Conservation (phyloP, 371 early-diverging fungal genomes). For the Sporodiniella umbellata region DNA sequence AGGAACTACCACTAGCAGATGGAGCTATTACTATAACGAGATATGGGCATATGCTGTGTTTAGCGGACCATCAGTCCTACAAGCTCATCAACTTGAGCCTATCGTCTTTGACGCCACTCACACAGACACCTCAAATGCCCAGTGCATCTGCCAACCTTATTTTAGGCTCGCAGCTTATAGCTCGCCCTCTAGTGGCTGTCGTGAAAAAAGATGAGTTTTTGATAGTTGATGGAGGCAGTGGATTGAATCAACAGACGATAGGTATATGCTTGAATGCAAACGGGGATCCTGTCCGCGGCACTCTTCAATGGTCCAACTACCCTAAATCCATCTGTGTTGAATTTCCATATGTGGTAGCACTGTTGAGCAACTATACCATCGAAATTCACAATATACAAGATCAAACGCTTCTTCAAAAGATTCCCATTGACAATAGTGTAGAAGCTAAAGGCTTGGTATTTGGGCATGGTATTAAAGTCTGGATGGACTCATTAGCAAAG, state of each 20-base stretch:
- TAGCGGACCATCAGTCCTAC: constrained; percentile 66
- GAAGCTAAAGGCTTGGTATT: constrained; percentile 52
- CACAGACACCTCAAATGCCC: constrained; percentile 54
- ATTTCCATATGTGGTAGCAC: constrained; percentile 73
- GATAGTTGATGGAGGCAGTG: constrained; percentile 59
- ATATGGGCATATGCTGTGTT: constrained; percentile 53
- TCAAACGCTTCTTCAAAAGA: constrained; percentile 61
- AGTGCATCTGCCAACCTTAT: constrained; percentile 30
- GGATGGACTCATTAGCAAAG: constrained; percentile 37
- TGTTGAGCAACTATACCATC: constrained; percentile 64
- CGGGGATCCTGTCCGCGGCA: constrained; percentile 79
- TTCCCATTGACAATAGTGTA: constrained; percentile 44
- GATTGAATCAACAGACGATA: constrained; percentile 51
- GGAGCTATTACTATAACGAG: constrained; percentile 58
- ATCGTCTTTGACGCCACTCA: constrained; percentile 50
- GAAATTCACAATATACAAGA: constrained; percentile 76
- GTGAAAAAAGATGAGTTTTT: constrained; percentile 71
- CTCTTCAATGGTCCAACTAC: constrained; percentile 71
- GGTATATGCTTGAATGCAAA: constrained; percentile 71
- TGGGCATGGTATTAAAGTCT: constrained; percentile 50
- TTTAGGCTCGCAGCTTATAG: constrained; percentile 30
- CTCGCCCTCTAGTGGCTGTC: constrained; percentile 61
- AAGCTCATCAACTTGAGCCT: constrained; percentile 57
- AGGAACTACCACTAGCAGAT: constrained; percentile 68
- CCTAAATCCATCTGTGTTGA: constrained; percentile 72